A percentile compares a stretch with the other conserved stretches of the same genome.
Conservation (phyloP, 1,284 basidiomycete genomes). For the Puccinia novopanici region DNA sequence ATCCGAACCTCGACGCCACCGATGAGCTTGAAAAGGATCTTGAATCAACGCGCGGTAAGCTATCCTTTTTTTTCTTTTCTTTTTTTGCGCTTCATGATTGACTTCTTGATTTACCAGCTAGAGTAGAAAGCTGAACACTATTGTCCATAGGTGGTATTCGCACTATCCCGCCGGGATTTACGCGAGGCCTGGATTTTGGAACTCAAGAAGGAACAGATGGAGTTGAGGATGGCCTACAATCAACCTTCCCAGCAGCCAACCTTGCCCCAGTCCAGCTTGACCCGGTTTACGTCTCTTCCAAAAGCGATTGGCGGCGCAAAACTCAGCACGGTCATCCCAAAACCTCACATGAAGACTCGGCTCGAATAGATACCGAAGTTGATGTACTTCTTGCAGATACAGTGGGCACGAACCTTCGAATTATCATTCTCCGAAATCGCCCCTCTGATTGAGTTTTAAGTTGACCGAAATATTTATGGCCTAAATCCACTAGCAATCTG, state of each 20-base stretch:
- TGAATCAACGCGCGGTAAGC: conserved; percentile 34
- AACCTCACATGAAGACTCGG: conserved; percentile 15
- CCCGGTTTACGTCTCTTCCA: conserved; percentile 51
- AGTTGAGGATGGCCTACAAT: conserved; percentile 53
- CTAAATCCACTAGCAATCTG: not conserved
- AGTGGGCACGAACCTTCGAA: conserved; percentile 3
- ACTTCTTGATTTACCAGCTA: not conserved
- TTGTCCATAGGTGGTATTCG: conserved; percentile 56
- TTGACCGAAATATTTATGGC: not conserved
- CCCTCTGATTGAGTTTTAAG: not conserved
- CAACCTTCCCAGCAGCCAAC: not conserved
- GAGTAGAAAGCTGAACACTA: not conserved
- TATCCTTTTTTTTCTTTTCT: not conserved
- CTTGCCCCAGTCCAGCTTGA: conserved; percentile 11
- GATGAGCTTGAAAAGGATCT: conserved; percentile 45
- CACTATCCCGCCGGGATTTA: conserved; percentile 62
- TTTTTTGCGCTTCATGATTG: not conserved
- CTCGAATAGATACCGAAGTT: conserved; percentile 37
- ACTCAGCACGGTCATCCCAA: not conserved
- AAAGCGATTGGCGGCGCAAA: conserved; percentile 23
- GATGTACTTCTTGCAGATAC: conserved; percentile 33
- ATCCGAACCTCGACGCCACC: conserved; percentile 15
- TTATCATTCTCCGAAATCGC: no score
- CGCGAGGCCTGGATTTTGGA: conserved; percentile 68
- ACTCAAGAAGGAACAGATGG: conserved; percentile 61